Conservation (phyloP, 768 basidiomycete species). For the Stropharia rugosoannulata region DNA sequence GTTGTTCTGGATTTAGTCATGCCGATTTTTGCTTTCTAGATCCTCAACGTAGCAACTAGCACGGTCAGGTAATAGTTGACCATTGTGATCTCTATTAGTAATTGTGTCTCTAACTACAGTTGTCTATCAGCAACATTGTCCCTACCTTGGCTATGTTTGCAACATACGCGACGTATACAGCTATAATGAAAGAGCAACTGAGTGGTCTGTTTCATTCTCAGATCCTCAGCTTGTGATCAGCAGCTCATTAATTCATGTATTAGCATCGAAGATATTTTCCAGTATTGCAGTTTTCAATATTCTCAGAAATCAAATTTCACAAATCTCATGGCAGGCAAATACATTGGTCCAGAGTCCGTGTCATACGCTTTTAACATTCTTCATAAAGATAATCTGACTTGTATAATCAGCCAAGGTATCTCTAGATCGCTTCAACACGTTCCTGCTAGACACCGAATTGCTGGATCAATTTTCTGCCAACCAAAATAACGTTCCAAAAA, state of each 20-base stretch:
- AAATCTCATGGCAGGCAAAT: conserved; percentile 28
- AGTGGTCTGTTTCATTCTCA: conserved; percentile 18
- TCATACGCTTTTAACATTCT: background rate
- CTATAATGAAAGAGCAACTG: conserved; percentile 41
- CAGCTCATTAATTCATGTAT: background rate
- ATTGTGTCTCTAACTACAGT: too few relatives aligned
- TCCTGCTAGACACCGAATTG: conserved; percentile 47
- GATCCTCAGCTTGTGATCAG: background rate
- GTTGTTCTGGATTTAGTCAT: background rate
- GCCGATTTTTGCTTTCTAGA: background rate
- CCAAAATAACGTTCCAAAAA: background rate
- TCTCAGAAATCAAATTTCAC: conserved; percentile 51
- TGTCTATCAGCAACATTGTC: background rate
- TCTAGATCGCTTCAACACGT: conserved; percentile 50
- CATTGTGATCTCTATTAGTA: too few relatives aligned
- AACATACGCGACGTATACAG: conserved; percentile 58
- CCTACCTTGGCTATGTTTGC: conserved; percentile 67
- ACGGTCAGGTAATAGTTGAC: background rate
- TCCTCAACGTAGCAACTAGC: background rate
- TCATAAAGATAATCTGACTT: background rate
- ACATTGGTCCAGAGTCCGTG: conserved; percentile 35
- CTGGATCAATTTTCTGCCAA: conserved; percentile 35
- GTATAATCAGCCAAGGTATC: conserved; percentile 44
- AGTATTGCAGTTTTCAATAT: conserved; percentile 65
- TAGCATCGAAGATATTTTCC: conserved; percentile 47